A percentile compares a stretch with the other conserved stretches of the same genome.
These are phyloP conservation scores for Endogone sp. DNA, from an alignment of 192 early-diverging fungal species.

Conservation along the genomic window DNA sequence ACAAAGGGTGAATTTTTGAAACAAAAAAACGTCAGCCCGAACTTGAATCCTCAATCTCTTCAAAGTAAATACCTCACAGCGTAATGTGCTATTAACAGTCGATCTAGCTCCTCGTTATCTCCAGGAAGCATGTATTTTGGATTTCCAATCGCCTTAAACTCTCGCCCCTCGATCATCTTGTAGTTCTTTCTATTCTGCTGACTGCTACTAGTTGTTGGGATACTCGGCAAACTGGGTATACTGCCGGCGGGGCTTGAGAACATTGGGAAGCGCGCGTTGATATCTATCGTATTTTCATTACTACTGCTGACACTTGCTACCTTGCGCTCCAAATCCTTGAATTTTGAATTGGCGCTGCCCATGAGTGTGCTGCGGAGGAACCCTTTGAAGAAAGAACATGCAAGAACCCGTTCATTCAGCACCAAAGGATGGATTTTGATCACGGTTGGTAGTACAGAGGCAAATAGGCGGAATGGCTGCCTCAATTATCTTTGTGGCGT, in stretches of 20 bases:
- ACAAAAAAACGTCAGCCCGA: not conserved
- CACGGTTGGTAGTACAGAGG: too few species aligned
- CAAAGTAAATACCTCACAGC: not conserved
- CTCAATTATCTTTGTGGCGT: too few species aligned
- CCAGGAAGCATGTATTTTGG: not conserved
- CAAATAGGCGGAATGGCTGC: too few species aligned
- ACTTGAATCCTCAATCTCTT: too few species aligned
- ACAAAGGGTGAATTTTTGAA: not conserved
- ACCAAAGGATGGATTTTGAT: too few species aligned
- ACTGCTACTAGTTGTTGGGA: too few species aligned
- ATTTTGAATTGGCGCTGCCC: not conserved
- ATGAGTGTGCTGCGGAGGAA: too few species aligned
- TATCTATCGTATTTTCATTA: not conserved
- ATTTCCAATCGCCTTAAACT: not conserved
- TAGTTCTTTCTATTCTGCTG: not conserved
- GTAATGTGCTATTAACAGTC: not conserved
- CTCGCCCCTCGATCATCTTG: not conserved
- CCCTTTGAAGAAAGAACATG: too few species aligned
- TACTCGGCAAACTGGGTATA: too few species aligned
- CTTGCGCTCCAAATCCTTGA: not conserved
- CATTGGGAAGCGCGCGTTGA: not conserved
- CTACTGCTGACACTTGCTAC: not conserved
- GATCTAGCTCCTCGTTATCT: not conserved
- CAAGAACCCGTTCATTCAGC: too few species aligned
- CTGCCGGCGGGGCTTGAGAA: not conserved